Conservation (phyloP, 345 rosid genomes). For the Litchi chinensis region DNA sequence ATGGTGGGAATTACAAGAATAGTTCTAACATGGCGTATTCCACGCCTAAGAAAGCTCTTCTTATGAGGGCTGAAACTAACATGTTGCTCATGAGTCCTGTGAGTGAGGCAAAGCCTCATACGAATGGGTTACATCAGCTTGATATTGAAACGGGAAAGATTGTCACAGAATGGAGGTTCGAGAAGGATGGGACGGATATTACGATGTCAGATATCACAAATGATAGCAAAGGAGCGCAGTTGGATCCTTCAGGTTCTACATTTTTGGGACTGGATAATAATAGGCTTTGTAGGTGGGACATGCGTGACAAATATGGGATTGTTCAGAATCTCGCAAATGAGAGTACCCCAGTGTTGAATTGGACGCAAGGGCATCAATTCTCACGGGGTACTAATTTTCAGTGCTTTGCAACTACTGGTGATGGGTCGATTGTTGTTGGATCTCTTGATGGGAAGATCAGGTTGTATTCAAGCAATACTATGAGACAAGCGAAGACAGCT, state of each 20-base stretch:
- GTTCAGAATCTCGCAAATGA: constrained; percentile 85
- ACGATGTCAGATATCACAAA: constrained; percentile 91
- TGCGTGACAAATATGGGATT: constrained; percentile 89
- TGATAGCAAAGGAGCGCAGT: constrained; percentile 90
- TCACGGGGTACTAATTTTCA: constrained; percentile 98
- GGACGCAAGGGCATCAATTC: constrained; percentile 97
- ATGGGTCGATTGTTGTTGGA: constrained; percentile 97
- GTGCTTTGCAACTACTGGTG: constrained; percentile 98
- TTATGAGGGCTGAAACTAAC: constrained; percentile 96
- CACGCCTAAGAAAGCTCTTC: constrained; percentile 84
- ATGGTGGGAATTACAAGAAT: constrained; percentile 36
- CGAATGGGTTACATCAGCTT: constrained; percentile 89
- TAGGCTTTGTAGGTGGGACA: constrained; percentile 98
- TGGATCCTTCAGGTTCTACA: constrained; percentile 96
- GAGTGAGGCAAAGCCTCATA: constrained; percentile 63
- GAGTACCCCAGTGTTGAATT: constrained; percentile 73
- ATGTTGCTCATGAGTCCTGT: constrained; percentile 97
- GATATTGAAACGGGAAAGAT: constrained; percentile 95
- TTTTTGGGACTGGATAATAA: constrained; percentile 94
- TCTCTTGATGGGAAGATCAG: constrained; percentile 97
- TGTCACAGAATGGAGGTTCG: constrained; percentile 89
- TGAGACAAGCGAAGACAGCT: constrained; percentile 98
- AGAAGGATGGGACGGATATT: constrained; percentile 94
- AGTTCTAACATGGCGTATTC: constrained; percentile 49
- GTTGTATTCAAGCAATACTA: constrained; percentile 78